Evolutionary conservation across 305 asterid species (phyloP).

Genomic region (Petunia hybrid): DNA sequence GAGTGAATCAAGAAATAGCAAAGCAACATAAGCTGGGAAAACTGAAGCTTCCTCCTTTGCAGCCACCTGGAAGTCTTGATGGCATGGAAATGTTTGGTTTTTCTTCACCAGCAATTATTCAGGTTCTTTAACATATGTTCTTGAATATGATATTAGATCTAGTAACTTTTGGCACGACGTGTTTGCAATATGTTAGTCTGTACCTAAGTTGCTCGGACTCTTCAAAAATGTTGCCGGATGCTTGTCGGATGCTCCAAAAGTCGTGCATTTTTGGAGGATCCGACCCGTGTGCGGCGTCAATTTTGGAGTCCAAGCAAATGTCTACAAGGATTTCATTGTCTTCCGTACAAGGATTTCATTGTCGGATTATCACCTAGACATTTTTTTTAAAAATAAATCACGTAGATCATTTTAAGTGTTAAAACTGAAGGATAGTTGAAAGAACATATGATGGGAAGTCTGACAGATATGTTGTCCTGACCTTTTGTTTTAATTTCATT

Average conservation of each 20-base stretch:
- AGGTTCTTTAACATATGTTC: conserved; percentile 49
- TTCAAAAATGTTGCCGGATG: too few species aligned
- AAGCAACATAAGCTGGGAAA: conserved; percentile 84
- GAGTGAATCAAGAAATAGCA: conserved; percentile 82
- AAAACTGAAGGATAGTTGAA: not conserved
- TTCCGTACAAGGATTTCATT: not conserved
- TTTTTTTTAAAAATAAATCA: not conserved
- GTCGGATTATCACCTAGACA: not conserved
- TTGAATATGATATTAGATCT: conserved; percentile 5
- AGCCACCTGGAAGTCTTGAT: conserved; percentile 97
- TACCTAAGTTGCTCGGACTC: too few species aligned
- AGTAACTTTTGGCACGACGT: not conserved
- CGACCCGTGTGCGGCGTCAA: too few species aligned
- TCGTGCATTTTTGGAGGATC: too few species aligned
- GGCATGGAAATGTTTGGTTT: conserved; percentile 99
- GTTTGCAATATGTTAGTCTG: not conserved
- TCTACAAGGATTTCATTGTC: too few species aligned
- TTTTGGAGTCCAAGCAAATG: too few species aligned
- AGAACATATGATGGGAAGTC: not conserved
- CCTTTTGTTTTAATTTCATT: conserved; percentile 17
- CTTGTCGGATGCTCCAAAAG: too few species aligned
- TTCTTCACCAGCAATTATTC: conserved; percentile 85
- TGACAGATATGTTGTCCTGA: not conserved
- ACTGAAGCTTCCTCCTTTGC: conserved; percentile 83
- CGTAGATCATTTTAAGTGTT: not conserved